Evolutionary conservation across 2,329 filamentous ascomycete genomes (phyloP).

Genomic region (Colletotrichum shisoi): DNA sequence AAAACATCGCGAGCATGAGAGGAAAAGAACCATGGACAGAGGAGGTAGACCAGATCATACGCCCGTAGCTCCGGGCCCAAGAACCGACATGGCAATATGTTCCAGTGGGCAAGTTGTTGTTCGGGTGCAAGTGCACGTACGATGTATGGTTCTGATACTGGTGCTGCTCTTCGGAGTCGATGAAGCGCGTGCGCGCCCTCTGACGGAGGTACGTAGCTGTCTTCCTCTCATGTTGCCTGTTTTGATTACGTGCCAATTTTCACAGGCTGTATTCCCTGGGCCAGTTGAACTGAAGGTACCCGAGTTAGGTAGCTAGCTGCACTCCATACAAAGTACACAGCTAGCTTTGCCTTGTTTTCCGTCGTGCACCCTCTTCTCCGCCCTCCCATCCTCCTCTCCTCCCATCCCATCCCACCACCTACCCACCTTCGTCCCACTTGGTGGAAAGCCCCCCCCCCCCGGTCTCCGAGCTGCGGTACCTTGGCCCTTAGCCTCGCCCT

Average conservation of each 20-base stretch:
- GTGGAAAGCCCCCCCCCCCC: conserved; percentile 12
- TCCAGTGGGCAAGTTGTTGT: conserved; percentile 9
- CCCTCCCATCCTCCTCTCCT: conserved; percentile 9
- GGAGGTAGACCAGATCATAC: conserved; percentile 8
- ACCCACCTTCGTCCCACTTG: conserved; percentile 8
- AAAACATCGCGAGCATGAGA: conserved; percentile 6
- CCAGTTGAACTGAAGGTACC: no score
- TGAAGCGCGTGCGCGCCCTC: conserved; percentile 8
- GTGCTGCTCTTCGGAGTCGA: conserved; percentile 5
- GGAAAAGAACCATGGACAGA: conserved; percentile 6
- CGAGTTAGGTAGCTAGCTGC: no score
- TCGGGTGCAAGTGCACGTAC: conserved; percentile 1
- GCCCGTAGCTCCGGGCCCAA: conserved; percentile 25
- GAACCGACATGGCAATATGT: conserved; percentile 12
- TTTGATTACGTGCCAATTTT: no score
- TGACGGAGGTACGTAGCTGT: conserved; percentile 8
- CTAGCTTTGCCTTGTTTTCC: not conserved
- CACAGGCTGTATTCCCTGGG: no score
- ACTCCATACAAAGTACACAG: not conserved
- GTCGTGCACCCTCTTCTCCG: conserved; percentile 8
- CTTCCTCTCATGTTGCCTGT: no score
- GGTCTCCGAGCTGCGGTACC: conserved; percentile 15
- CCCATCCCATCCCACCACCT: conserved; percentile 21
- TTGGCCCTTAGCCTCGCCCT: conserved; percentile 17
- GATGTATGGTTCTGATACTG: not conserved